Percentiles rank a stretch among this genome's conserved stretches.
Evolutionary conservation across 2,329 filamentous ascomycete genomes (phyloP).

Genomic region (Chrysoporthe puriensis): DNA sequence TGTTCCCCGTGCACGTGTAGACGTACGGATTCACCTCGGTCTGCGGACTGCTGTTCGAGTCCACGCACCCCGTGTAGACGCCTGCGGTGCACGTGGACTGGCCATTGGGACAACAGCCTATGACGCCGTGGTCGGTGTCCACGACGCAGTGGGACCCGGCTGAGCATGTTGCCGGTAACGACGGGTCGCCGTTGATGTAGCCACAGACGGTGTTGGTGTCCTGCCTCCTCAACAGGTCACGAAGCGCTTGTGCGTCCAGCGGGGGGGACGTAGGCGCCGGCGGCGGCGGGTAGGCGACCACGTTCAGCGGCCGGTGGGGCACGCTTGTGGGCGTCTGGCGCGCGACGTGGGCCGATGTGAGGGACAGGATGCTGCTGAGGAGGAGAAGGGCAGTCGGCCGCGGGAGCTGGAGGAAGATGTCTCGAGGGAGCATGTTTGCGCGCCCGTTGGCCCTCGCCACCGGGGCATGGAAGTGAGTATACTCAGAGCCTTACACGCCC

Average conservation of each 20-base stretch:
- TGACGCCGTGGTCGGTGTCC: conserved; percentile 51
- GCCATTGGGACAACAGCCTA: conserved; percentile 61
- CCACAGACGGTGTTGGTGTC: conserved; percentile 59
- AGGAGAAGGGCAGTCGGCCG: conserved; percentile 37
- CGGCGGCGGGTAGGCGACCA: conserved; percentile 39
- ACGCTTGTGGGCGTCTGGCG: conserved; percentile 35
- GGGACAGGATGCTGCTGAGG: conserved; percentile 34
- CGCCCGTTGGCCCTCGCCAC: conserved; percentile 11
- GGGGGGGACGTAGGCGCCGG: conserved; percentile 47
- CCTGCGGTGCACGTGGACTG: conserved; percentile 54
- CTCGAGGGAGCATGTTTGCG: conserved; percentile 26
- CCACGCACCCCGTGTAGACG: conserved; percentile 62
- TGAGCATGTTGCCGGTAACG: conserved; percentile 59
- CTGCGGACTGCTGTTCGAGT: conserved; percentile 53
- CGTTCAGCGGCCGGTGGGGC: conserved; percentile 37
- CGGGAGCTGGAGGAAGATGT: conserved; percentile 37
- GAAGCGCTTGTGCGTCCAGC: conserved; percentile 39
- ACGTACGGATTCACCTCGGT: conserved; percentile 59
- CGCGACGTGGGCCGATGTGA: conserved; percentile 34
- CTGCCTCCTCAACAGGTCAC: conserved; percentile 43
- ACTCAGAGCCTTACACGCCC: background rate
- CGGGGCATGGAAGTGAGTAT: conserved; percentile 10
- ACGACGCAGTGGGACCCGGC: conserved; percentile 62
- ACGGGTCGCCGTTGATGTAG: conserved; percentile 56
- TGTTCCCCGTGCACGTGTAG: conserved; percentile 55